Evolutionary conservation across 192 early-diverging fungal species (phyloP).

Genomic region (Coemansia sp.): DNA sequence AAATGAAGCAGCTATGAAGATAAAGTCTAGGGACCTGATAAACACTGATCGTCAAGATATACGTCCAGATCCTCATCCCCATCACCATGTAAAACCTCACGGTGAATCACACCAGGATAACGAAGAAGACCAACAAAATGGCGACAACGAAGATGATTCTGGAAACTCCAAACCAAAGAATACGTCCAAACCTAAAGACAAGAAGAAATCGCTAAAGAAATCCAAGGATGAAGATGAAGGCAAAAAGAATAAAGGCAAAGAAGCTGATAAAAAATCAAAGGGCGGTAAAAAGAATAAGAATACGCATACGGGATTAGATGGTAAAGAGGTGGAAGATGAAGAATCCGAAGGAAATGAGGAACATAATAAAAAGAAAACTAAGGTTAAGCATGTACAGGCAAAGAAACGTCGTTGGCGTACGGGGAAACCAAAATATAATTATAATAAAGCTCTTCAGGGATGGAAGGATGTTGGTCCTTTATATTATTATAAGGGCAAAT

Average conservation of each 20-base stretch:
- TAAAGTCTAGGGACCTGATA: slow-evolving; percentile 38
- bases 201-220: background rate
- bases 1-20: slow-evolving; percentile 44
- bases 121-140: slow-evolving; percentile 4
- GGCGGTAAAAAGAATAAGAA: slow-evolving; percentile 24
- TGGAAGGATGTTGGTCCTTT: slow-evolving; percentile 48
- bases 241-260: slow-evolving; percentile 9
- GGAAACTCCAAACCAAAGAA: background rate
- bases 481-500: slow-evolving; percentile 47
- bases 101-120: slow-evolving; percentile 4
- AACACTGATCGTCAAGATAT: slow-evolving; percentile 30
- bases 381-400: slow-evolving; percentile 41
- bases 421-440: slow-evolving; percentile 43
- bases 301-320: slow-evolving; percentile 45
- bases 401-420: slow-evolving; percentile 43
- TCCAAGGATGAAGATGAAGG: no score
- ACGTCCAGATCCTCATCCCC: slow-evolving; percentile 10
- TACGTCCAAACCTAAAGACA: background rate
- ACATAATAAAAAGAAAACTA: slow-evolving; percentile 26
- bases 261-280: slow-evolving; percentile 10
- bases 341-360: slow-evolving; percentile 19
- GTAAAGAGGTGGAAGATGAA: slow-evolving; percentile 35
- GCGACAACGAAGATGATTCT: background rate
- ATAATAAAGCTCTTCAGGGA: slow-evolving; percentile 33
- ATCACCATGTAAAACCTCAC: slow-evolving; percentile 17